Conservation (phyloP, 1,284 basidiomycete species). For the Trichosporon ovoides region DNA sequence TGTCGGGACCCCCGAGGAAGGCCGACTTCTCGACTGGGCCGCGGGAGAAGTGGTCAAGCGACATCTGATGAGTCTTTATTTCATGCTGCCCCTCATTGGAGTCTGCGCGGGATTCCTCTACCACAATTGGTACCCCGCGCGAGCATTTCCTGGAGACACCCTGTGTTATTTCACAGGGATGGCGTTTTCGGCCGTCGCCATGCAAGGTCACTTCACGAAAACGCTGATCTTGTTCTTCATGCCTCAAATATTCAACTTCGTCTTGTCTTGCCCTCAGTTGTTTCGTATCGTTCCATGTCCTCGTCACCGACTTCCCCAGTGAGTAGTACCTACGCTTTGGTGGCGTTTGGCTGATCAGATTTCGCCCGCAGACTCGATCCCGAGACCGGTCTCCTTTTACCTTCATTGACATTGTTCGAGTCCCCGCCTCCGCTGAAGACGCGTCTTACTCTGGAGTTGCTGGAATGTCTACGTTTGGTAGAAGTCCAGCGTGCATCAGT, state of each 20-base stretch:
- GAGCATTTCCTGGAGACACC: conserved; percentile 93
- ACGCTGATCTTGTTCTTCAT: conserved; percentile 91
- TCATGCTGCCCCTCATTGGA: conserved; percentile 89
- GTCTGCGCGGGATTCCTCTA: conserved; percentile 84
- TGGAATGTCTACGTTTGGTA: conserved; percentile 63
- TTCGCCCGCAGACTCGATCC: conserved; percentile 62
- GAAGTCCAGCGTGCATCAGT: conserved; percentile 57
- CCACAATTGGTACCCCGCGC: conserved; percentile 96
- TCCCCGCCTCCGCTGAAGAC: conserved; percentile 54
- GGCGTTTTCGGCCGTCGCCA: conserved; percentile 93
- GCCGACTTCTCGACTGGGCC: conserved; percentile 43
- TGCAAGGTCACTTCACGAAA: conserved; percentile 95
- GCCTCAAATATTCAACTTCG: conserved; percentile 96
- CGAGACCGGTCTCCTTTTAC: conserved; percentile 65
- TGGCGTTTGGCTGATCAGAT: too few relatives aligned
- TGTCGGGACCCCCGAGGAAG: conserved; percentile 54
- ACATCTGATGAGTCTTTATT: conserved; percentile 90
- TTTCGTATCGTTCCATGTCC: conserved; percentile 92
- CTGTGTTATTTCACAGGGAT: conserved; percentile 96
- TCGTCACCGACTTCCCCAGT: conserved; percentile 86
- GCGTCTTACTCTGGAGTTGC: conserved; percentile 55
- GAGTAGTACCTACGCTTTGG: conserved; percentile 26
- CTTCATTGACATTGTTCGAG: conserved; percentile 63
- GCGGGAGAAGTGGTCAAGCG: conserved; percentile 73
- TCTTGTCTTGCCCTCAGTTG: conserved; percentile 89